phyloP scores from a whole-genome alignment of 2,329 filamentous ascomycete species.

The Stagonosporopsis vannaccii region DNA sequence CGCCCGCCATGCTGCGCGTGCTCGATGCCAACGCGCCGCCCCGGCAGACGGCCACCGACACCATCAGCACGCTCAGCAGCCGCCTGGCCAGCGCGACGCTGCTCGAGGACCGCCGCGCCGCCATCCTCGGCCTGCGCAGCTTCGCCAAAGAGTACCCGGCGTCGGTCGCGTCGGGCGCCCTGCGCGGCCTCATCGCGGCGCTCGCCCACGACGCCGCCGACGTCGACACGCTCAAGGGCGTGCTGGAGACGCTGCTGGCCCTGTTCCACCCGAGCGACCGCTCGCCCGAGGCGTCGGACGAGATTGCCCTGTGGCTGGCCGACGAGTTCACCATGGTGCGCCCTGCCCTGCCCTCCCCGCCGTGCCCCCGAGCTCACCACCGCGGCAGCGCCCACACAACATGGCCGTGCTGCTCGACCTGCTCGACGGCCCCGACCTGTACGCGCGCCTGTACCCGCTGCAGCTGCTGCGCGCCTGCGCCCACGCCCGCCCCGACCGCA shows the following conservation, averaged over 20 bases:
- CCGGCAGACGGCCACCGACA: slow-evolving; percentile 94
- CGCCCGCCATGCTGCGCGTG: slow-evolving; percentile 64
- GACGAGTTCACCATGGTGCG: slow-evolving; percentile 93
- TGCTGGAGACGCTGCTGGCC: slow-evolving; percentile 93
- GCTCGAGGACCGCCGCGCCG: slow-evolving; percentile 90
- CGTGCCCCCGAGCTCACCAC: slow-evolving; percentile 59
- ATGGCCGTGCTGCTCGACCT: slow-evolving; percentile 90
- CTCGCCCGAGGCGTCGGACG: slow-evolving; percentile 88
- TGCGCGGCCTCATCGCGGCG: slow-evolving; percentile 85
- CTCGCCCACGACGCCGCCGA: slow-evolving; percentile 89
- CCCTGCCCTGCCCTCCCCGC: slow-evolving; percentile 14
- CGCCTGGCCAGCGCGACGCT: slow-evolving; percentile 88
- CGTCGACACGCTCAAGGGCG: slow-evolving; percentile 93
- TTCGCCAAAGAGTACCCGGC: slow-evolving; percentile 97
- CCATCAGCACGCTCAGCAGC: slow-evolving; percentile 87
- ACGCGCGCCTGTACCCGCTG: slow-evolving; percentile 87
- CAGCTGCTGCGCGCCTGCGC: slow-evolving; percentile 89
- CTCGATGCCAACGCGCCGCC: slow-evolving; percentile 79
- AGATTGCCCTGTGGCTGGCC: slow-evolving; percentile 93
- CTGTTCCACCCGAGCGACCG: slow-evolving; percentile 77
- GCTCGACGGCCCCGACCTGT: slow-evolving; percentile 86
- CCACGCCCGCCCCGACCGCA: slow-evolving; percentile 83
- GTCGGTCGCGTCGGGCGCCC: slow-evolving; percentile 90
- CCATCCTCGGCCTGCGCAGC: slow-evolving; percentile 90
- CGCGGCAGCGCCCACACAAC: slow-evolving; percentile 93